A percentile compares a stretch with the other conserved stretches of the same genome.
These are phyloP conservation scores for Scenedesmus sp. DNA, from an alignment of 163 green algal species.

Conservation along the genomic window DNA sequence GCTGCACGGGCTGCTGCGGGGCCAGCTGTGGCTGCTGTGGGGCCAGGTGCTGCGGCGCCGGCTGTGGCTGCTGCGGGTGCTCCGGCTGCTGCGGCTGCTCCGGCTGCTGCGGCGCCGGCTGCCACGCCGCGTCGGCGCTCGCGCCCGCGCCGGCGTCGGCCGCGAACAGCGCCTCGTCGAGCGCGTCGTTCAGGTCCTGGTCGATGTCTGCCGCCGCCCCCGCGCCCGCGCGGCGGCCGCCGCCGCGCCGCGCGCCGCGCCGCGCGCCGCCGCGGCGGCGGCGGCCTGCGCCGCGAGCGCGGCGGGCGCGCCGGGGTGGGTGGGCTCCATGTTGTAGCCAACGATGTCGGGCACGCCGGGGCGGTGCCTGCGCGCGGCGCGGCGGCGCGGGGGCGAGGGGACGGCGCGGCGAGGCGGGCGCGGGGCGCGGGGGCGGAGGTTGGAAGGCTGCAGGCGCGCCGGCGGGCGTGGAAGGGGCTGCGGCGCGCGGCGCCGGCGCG, in stretches of 20 bases:
- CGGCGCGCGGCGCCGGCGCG: too few species aligned
- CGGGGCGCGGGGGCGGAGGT: too few species aligned
- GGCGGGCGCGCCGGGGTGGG: too few species aligned
- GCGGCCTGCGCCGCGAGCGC: too few species aligned
- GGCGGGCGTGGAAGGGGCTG: too few species aligned
- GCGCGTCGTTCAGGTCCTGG: constrained; percentile 15
- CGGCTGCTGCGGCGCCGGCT: background rate
- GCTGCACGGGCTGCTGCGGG: background rate
- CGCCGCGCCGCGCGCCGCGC: too few species aligned
- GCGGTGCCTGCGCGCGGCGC: constrained; percentile 9
- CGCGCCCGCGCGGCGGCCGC: too few species aligned
- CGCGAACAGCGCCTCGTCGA: constrained; percentile 44
- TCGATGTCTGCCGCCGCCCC: constrained; percentile 19
- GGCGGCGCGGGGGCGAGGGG: too few species aligned
- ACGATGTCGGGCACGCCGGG: constrained; percentile 23
- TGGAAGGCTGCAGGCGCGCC: too few species aligned
- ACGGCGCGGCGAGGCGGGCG: too few species aligned
- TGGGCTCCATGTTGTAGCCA: constrained; percentile 27
- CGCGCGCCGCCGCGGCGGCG: too few species aligned
- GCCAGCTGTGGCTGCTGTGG: background rate
- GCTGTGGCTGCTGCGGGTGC: background rate
- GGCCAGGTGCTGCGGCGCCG: background rate
- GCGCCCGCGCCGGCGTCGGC: background rate
- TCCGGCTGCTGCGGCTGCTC: background rate
- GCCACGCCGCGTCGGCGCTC: background rate